Evolutionary conservation across 805 yeast species (phyloP).

Genomic region (Yarrowia yakushimensis): DNA sequence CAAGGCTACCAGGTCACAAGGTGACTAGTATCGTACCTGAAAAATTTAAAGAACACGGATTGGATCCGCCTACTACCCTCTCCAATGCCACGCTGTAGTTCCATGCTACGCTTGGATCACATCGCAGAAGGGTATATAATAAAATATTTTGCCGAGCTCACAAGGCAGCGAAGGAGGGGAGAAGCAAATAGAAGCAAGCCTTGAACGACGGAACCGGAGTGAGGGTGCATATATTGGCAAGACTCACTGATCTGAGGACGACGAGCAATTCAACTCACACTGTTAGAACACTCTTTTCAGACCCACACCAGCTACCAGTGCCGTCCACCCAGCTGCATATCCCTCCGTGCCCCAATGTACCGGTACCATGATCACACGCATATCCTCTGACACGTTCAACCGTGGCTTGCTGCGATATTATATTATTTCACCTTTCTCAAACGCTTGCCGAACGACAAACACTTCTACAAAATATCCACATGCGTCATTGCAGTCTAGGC

Average conservation of each 20-base stretch:
- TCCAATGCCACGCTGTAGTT: background rate
- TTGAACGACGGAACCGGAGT: background rate
- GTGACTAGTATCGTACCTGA: too few relatives aligned
- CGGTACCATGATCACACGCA: too few relatives aligned
- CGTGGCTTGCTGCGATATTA: constrained; percentile 14
- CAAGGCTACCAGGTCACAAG: background rate
- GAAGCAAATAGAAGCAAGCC: background rate
- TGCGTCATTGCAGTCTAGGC: background rate
- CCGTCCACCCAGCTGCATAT: too few relatives aligned
- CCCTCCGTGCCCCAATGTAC: too few relatives aligned
- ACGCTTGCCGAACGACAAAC: background rate
- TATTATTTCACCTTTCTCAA: background rate
- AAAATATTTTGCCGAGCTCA: background rate
- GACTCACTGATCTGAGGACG: too few relatives aligned
- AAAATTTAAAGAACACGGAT: too few relatives aligned
- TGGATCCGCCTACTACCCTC: too few relatives aligned
- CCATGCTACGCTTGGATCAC: background rate
- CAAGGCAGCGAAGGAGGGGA: constrained; percentile 17
- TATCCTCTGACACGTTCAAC: constrained; percentile 1
- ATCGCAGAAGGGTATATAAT: background rate
- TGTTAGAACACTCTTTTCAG: too few relatives aligned
- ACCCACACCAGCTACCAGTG: too few relatives aligned
- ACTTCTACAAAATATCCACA: background rate
- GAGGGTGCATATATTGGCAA: background rate
- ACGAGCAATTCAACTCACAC: too few relatives aligned